Evolutionary conservation across 345 rosid species (phyloP), one percentile per base, ranked within the genome.

Genomic region (Eutrema japonicum): DNA sequence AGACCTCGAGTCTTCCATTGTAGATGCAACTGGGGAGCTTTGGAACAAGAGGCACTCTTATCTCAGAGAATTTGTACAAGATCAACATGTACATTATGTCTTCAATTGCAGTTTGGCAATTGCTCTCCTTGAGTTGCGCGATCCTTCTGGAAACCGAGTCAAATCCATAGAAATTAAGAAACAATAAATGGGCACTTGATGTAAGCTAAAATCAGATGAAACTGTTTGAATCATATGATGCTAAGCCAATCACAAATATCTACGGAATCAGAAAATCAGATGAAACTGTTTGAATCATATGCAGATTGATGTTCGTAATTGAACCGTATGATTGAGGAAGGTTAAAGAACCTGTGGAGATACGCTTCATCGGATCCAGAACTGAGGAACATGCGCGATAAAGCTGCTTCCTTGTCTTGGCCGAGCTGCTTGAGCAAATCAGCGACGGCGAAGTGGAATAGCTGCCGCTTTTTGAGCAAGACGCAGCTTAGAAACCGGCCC

Each of bases 21-120:
- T 87, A 89, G 51, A 87, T 78, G 76, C 98, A 91, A 60, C 70
- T 84, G 10, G 90, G 77, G 42, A 94, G 95, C 86, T 83, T 94
- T 18, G 98, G 98, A 71, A 94, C 84, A 75, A 94, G 77, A 29
- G 86, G 95, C 18, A 87, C 98, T 81, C 87, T 86, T 72, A 88
- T 82, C 80, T 94, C 97, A 1, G 96, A 88, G 84, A 88, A 94
- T 72, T 88, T 91, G 83, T 76, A 88, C 42, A 94, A 78, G 66
- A 94, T 73, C 56, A 87, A 72, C 91, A 89, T 84, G 74, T 91
- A 91, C 87, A 91, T 94, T 27, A 94, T 85, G 72, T 94, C 98
- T 83, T 89, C 82, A 16, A 87, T 78, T 8, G 90, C 89, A 49
- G 66, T 75, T 79, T 79, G 83, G 35, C 86, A 92, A 18, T 91